Evolutionary conservation across 2,329 filamentous ascomycete species (phyloP).

Genomic region (Monilinia fructicola): DNA sequence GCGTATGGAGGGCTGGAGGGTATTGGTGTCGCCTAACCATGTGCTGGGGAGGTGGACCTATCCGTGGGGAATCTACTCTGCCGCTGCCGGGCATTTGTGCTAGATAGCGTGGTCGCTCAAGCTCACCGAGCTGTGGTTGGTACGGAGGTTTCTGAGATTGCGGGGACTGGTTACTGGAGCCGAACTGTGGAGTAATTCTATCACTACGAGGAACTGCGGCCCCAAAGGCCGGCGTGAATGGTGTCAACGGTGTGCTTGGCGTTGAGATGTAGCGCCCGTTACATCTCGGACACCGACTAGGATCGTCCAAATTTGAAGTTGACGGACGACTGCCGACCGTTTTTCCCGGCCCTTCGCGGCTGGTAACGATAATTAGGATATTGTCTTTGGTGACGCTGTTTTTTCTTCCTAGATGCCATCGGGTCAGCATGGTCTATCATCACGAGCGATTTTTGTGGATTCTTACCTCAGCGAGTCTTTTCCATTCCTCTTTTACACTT

Average conservation of each 20-base stretch:
- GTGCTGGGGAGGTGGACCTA: constrained; percentile 29
- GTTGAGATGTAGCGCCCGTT: constrained; percentile 52
- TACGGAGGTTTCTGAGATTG: background rate
- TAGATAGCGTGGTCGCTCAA: constrained; percentile 31
- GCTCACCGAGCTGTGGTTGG: constrained; percentile 28
- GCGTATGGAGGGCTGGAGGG: constrained; percentile 35
- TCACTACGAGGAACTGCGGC: constrained; percentile 27
- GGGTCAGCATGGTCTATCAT: constrained; percentile 1
- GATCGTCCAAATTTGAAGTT: constrained; percentile 46
- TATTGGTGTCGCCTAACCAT: constrained; percentile 31
- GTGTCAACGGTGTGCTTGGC: constrained; percentile 39
- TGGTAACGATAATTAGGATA: constrained; percentile 96
- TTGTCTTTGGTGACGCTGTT: constrained; percentile 80
- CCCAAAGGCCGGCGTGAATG: constrained; percentile 35
- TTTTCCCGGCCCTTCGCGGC: constrained; percentile 50
- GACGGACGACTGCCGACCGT: constrained; percentile 30
- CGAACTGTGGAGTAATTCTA: constrained; percentile 30
- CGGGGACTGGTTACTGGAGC: constrained; percentile 16
- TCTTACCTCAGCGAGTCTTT: constrained; percentile 74
- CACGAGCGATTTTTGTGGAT: constrained; percentile 1
- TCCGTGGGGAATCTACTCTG: constrained; percentile 36
- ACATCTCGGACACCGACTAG: constrained; percentile 67
- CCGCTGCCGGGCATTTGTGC: constrained; percentile 30
- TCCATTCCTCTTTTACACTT: constrained; percentile 81
- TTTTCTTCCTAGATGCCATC: constrained; percentile 69